Conservation (phyloP, 192 early-diverging fungal species). For the Dispira parvispora region DNA sequence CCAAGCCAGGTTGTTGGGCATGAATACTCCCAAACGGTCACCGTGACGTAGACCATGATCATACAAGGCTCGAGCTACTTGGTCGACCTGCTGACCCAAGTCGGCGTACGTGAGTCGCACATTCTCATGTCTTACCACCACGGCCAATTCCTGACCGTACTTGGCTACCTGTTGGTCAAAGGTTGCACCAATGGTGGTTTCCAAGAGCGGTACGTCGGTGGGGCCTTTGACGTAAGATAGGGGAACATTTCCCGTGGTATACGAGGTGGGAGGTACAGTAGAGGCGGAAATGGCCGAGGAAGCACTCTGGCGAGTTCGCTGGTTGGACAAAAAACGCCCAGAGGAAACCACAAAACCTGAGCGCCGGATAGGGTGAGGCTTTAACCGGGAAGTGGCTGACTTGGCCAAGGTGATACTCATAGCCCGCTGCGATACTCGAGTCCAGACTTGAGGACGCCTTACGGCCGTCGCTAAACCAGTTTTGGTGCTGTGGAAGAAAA, state of each 20-base stretch:
- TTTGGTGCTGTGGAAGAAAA: no score
- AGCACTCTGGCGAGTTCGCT: no score
- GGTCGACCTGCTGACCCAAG: conserved; percentile 24
- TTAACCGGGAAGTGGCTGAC: no score
- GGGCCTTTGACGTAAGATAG: conserved; percentile 19
- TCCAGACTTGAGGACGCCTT: no score
- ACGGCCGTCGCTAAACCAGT: no score
- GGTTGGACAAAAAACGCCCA: no score
- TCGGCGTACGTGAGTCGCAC: conserved; percentile 24
- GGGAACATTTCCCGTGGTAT: background rate
- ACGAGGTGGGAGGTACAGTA: no score
- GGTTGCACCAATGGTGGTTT: conserved; percentile 22
- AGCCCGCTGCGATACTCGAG: no score
- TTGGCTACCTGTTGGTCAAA: conserved; percentile 18
- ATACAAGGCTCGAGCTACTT: conserved; percentile 22
- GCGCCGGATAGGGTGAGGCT: no score
- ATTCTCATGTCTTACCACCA: conserved; percentile 27
- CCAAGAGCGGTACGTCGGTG: conserved; percentile 16
- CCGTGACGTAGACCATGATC: conserved; percentile 26
- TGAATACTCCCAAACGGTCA: conserved; percentile 31
- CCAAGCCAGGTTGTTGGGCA: conserved; percentile 33
- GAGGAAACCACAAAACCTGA: no score
- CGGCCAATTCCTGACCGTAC: conserved; percentile 19
- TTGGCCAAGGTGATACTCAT: no score
- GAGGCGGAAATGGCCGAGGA: no score